Evolutionary conservation across 148 eudicot species (phyloP), one percentile per base, ranked within the genome.

Genomic region (Beta vulgaris): DNA sequence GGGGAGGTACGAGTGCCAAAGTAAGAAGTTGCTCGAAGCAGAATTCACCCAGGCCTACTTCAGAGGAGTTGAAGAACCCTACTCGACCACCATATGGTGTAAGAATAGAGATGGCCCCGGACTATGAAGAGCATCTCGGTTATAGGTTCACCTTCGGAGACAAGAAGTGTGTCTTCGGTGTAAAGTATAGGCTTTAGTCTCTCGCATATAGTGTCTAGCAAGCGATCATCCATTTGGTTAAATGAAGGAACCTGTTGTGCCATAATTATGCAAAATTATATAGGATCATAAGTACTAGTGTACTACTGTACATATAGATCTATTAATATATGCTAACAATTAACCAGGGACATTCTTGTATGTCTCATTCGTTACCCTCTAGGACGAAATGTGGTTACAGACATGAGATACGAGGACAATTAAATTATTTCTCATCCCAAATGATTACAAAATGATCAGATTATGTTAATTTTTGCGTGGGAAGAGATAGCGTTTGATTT

Each of bases 241-340:
- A 77, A 77, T 51, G 71, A 62, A 7, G 80, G 80, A 42, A 71
- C 80, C 80, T 77, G 75, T 26, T 70, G 54, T 57, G 29, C 32
- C 48, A 49, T 4, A 26, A 69, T 35, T 21, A 13, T 5, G 15
- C 34, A 68, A 32, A 46, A 16, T 25, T 16, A 34, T n/a, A n/a
- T n/a, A n/a, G n/a, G n/a, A n/a, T n/a, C n/a, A n/a, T n/a, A n/a
- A n/a, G n/a, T n/a, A n/a, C n/a, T n/a, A n/a, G n/a, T n/a, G n/a
- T n/a, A n/a, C n/a, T n/a, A n/a, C n/a, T n/a, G n/a, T n/a, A n/a
- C n/a, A n/a, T n/a, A n/a, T n/a, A n/a, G n/a, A n/a, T n/a, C n/a
- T n/a, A n/a, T n/a, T n/a, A n/a, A n/a, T n/a, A n/a, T n/a, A n/a
- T n/a, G n/a, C n/a, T n/a, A n/a, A n/a, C n/a, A n/a, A n/a, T n/a